Conservation (phyloP, 2,329 filamentous ascomycete genomes). For the Paracorniculantispora psalliotae region DNA sequence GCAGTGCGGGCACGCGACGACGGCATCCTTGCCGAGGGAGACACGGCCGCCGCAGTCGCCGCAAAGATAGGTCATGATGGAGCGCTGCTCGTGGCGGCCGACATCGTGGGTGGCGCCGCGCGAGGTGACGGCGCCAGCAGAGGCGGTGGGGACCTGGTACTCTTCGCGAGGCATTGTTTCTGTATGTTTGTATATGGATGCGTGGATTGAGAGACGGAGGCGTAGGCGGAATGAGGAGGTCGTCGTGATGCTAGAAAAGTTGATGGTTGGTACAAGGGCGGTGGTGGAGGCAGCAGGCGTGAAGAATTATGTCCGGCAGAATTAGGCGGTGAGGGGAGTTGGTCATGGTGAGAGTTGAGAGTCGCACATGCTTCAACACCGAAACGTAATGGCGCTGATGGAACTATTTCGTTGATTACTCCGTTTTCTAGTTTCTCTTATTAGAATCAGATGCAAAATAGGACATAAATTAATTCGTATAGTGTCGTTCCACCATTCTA, state of each 20-base stretch:
- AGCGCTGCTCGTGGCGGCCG: slow-evolving; percentile 34
- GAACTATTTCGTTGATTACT: too few species aligned
- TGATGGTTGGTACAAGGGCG: background rate
- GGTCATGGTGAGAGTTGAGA: background rate
- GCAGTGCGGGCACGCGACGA: slow-evolving; percentile 54
- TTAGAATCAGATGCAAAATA: too few species aligned
- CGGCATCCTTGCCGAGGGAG: slow-evolving; percentile 41
- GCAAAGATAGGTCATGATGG: slow-evolving; percentile 37
- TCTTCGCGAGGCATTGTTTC: slow-evolving; percentile 60
- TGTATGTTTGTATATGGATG: background rate
- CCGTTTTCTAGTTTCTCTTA: too few species aligned
- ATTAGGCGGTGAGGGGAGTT: slow-evolving; percentile 18
- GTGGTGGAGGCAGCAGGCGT: background rate
- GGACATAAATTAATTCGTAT: too few species aligned
- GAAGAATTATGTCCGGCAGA: slow-evolving; percentile 21
- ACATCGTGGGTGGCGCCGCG: slow-evolving; percentile 38
- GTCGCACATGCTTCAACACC: too few species aligned
- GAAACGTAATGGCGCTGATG: too few species aligned
- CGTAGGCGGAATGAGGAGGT: background rate
- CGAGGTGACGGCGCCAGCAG: slow-evolving; percentile 35
- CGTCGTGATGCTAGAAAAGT: background rate
- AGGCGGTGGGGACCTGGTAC: slow-evolving; percentile 65
- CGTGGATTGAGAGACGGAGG: too few species aligned
- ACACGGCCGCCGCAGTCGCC: slow-evolving; percentile 40
- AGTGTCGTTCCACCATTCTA: too few species aligned